Conservation (phyloP, 208 protist species). For the Wallacemonas collosoma region DNA sequence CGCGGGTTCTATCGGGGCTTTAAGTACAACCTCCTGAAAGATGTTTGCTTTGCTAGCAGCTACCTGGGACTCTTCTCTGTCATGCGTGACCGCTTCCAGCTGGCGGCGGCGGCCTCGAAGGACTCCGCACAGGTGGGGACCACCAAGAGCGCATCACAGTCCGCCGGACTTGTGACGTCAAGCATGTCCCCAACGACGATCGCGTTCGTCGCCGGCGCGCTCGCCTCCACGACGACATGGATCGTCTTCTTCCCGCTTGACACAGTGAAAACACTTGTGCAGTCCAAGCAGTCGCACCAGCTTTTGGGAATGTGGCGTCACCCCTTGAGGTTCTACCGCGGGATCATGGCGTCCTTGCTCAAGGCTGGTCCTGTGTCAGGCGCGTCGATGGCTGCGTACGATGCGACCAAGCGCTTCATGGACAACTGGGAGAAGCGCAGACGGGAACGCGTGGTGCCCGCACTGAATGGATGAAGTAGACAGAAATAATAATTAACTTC, state of each 20-base stretch:
- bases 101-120: slow-evolving; percentile 1
- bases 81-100: slow-evolving; percentile 21
- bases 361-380: slow-evolving; percentile 81
- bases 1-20: slow-evolving; percentile 83
- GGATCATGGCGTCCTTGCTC: slow-evolving; percentile 67
- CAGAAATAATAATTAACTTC: too few relatives aligned
- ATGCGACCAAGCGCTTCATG: slow-evolving; percentile 34
- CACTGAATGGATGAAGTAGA: neutral
- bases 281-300: slow-evolving; percentile 51
- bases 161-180: neutral
- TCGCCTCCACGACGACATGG: slow-evolving; percentile 78
- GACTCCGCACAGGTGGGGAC: neutral
- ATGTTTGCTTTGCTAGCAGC: slow-evolving; percentile 69
- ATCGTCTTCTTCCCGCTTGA: slow-evolving; percentile 78
- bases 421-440: slow-evolving; percentile 6
- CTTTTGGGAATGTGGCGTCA: slow-evolving; percentile 26
- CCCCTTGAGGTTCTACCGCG: slow-evolving; percentile 54
- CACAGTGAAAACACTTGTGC: slow-evolving; percentile 86
- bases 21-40: slow-evolving; percentile 69
- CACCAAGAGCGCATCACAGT: neutral
- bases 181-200: slow-evolving; percentile 15
- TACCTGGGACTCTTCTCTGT: slow-evolving; percentile 83
- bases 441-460: neutral
- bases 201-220: slow-evolving; percentile 61
- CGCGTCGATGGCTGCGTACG: slow-evolving; percentile 77